These are phyloP conservation scores for Crataegus laevigata DNA, from an alignment of 306 rosid species.

Conservation along the genomic window DNA sequence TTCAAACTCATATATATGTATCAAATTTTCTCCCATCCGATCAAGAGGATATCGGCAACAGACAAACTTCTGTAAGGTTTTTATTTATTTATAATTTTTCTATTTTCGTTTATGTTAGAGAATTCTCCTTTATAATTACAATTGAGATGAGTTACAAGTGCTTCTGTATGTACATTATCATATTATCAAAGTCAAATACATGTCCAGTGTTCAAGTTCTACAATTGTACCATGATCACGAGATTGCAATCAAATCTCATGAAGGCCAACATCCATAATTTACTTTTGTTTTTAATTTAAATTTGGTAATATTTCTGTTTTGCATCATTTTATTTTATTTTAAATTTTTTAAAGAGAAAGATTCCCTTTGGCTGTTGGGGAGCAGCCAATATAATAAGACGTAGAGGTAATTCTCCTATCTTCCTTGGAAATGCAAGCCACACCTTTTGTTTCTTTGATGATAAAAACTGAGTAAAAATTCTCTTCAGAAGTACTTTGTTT, in stretches of 20 bases:
- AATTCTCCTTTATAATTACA: constrained; percentile 35
- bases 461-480: constrained; percentile 7
- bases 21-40: constrained; percentile 21
- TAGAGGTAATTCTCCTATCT: constrained; percentile 25
- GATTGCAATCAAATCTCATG: not conserved
- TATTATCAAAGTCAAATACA: constrained; percentile 9
- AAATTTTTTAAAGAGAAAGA: constrained; percentile 15
- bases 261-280: not conserved
- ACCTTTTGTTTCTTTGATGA: constrained; percentile 22
- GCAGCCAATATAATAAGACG: constrained; percentile 20
- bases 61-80: not conserved
- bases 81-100: not conserved
- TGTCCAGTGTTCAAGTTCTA: not conserved
- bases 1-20: constrained; percentile 11
- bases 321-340: not conserved
- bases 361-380: constrained; percentile 21
- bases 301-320: not conserved
- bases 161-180: constrained; percentile 7
- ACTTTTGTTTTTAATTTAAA: not conserved
- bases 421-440: constrained; percentile 68
- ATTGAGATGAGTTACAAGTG: constrained; percentile 20
- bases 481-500: constrained; percentile 2
- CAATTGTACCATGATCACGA: not conserved
- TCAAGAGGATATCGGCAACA: constrained; percentile 22
- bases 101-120: not conserved